These are phyloP conservation scores for Teunomyces barrocoloradensis DNA, from an alignment of 805 yeast genomes.

Conservation along the genomic window DNA sequence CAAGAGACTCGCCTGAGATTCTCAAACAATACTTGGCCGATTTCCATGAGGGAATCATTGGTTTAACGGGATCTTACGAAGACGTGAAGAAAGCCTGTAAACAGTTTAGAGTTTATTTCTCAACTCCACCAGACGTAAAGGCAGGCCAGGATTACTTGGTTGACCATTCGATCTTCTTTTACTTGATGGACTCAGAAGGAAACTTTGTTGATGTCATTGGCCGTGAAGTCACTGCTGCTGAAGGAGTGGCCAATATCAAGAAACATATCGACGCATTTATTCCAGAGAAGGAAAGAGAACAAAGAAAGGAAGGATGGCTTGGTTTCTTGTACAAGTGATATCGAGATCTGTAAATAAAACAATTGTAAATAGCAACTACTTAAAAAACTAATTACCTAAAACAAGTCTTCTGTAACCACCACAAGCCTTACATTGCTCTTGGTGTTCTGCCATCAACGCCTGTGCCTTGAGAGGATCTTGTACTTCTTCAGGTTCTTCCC, in stretches of 20 bases:
- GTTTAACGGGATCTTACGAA: conserved; percentile 89
- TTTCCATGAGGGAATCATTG: conserved; percentile 86
- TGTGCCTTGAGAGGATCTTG: conserved; percentile 49
- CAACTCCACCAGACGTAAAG: conserved; percentile 92
- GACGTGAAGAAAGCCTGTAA: conserved; percentile 83
- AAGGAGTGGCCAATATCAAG: conserved; percentile 74
- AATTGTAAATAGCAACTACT: conserved; percentile 1
- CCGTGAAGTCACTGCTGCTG: conserved; percentile 76
- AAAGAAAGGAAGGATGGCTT: conserved; percentile 59
- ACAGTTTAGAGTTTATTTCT: conserved; percentile 88
- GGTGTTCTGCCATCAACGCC: conserved; percentile 45
- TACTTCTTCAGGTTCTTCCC: conserved; percentile 47
- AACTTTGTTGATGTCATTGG: conserved; percentile 93
- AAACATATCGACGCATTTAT: conserved; percentile 73
- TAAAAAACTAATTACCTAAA: neutral
- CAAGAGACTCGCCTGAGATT: conserved; percentile 86
- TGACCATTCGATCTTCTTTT: conserved; percentile 96
- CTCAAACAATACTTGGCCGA: conserved; percentile 79
- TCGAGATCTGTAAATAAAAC: neutral
- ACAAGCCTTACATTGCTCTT: conserved; percentile 43
- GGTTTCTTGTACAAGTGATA: conserved; percentile 51
- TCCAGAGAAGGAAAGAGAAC: conserved; percentile 68
- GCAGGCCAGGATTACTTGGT: conserved; percentile 96
- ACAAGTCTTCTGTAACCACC: conserved; percentile 50
- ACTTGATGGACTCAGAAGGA: conserved; percentile 98